These are phyloP conservation scores for Antitrichia curtipendula DNA, from an alignment of 225 moss, liverwort and hornwort species.

Conservation along the genomic window DNA sequence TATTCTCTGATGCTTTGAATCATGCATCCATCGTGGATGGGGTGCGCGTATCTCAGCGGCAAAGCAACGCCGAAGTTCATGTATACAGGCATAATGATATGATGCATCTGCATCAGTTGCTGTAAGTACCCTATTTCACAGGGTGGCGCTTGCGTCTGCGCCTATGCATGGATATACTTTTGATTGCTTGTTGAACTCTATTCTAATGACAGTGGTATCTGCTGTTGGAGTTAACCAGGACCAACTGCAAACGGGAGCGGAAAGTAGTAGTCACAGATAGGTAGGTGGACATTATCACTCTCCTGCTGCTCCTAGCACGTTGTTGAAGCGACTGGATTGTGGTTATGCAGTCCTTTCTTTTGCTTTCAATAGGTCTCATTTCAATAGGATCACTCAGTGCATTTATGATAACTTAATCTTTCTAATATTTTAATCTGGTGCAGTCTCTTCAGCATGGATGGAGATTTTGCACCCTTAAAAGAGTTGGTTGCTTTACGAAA, in stretches of 20 bases:
- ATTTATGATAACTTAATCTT: neutral
- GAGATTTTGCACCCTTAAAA: conserved; percentile 74
- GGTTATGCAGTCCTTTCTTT: neutral
- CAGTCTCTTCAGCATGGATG: conserved; percentile 99
- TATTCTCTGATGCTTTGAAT: conserved; percentile 90
- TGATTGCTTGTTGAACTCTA: neutral
- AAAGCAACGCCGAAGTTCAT: conserved; percentile 57
- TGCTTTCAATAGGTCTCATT: neutral
- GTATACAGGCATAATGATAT: conserved; percentile 83
- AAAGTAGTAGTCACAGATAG: conserved; percentile 94
- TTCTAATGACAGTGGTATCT: neutral
- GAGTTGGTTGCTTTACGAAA: conserved; percentile 64
- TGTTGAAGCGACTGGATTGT: neutral
- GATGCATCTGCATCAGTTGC: conserved; percentile 68
- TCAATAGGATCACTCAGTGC: neutral
- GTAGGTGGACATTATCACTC: conserved; percentile 6
- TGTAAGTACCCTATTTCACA: conserved; percentile 42
- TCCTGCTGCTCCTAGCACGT: neutral
- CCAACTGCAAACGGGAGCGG: conserved; percentile 53
- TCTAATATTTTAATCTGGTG: neutral
- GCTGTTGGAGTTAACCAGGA: conserved; percentile 28
- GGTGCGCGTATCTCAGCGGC: conserved; percentile 80
- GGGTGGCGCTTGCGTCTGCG: neutral
- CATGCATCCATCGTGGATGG: conserved; percentile 99
- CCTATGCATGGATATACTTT: neutral